phyloP scores from a whole-genome alignment of 371 early-diverging fungal genomes.

The Circinella minor region DNA sequence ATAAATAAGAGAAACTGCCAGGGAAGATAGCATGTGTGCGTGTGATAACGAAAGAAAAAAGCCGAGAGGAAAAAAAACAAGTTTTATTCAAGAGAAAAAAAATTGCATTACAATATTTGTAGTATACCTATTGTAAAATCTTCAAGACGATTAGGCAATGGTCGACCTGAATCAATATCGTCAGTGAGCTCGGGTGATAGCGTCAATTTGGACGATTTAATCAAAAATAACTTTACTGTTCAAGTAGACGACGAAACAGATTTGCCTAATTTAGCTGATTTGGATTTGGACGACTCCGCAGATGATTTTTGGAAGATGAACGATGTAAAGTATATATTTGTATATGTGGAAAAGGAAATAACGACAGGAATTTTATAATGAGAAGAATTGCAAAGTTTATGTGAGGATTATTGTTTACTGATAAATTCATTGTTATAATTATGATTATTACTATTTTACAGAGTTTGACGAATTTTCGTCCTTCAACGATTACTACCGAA shows the following conservation, averaged over 20 bases:
- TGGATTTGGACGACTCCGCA: slow-evolving; percentile 51
- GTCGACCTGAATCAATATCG: slow-evolving; percentile 40
- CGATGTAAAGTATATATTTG: slow-evolving; percentile 25
- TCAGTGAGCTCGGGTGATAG: slow-evolving; percentile 51
- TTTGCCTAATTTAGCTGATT: slow-evolving; percentile 37
- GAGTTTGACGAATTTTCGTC: slow-evolving; percentile 8
- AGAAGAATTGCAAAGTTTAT: no score
- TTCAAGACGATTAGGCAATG: slow-evolving; percentile 14
- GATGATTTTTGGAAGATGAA: slow-evolving; percentile 55
- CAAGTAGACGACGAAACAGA: slow-evolving; percentile 52
- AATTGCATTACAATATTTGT: no score
- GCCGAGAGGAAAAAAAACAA: slow-evolving; percentile 1
- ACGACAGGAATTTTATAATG: no score
- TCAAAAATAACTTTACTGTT: slow-evolving; percentile 41
- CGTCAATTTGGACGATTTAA: slow-evolving; percentile 47
- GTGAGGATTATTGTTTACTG: no score
- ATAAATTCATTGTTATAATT: no score
- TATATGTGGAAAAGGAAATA: no score
- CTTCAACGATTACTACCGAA: slow-evolving; percentile 16
- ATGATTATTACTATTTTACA: neutral
- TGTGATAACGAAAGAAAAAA: neutral
- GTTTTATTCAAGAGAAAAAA: neutral
- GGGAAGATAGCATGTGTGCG: no score
- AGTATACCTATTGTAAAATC: slow-evolving; percentile 19
- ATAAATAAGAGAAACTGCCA: neutral